phyloP scores from a whole-genome alignment of 306 rosid species.

The Cucurbita argyrosperma region DNA sequence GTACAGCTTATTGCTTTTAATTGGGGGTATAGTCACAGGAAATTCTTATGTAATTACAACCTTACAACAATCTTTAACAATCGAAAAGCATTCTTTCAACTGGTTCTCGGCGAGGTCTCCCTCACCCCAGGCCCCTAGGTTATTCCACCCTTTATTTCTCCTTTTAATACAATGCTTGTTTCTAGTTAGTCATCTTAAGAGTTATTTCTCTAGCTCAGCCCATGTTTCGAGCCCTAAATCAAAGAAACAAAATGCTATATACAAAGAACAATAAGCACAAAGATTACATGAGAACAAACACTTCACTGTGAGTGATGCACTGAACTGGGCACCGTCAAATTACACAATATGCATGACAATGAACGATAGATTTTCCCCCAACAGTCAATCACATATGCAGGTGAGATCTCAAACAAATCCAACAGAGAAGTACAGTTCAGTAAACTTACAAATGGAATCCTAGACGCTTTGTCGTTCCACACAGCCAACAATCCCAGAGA shows the following conservation, averaged over 20 bases:
- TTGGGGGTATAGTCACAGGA: no score
- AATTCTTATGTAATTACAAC: no score
- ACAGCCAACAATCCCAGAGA: constrained; percentile 60
- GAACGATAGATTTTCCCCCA: neutral
- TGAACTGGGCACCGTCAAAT: neutral
- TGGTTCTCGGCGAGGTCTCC: no score
- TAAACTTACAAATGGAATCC: constrained; percentile 55
- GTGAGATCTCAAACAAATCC: neutral
- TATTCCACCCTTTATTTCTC: no score
- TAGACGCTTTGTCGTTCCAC: constrained; percentile 91
- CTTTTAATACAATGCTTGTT: no score
- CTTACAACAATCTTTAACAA: no score
- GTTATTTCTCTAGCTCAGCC: neutral
- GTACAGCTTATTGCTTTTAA: no score
- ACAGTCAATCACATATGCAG: neutral
- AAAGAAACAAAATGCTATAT: neutral
- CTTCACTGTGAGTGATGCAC: neutral
- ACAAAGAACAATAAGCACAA: neutral
- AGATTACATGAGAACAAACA: neutral
- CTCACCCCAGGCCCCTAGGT: no score
- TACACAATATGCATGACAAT: neutral
- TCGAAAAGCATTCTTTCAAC: no score
- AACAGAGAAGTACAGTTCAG: neutral
- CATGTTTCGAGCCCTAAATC: neutral
- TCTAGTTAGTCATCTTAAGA: neutral